Percentiles rank a stretch among this genome's conserved stretches.
phyloP scores from a whole-genome alignment of 2,329 filamentous ascomycete species.

The Lachnellula cervina region DNA sequence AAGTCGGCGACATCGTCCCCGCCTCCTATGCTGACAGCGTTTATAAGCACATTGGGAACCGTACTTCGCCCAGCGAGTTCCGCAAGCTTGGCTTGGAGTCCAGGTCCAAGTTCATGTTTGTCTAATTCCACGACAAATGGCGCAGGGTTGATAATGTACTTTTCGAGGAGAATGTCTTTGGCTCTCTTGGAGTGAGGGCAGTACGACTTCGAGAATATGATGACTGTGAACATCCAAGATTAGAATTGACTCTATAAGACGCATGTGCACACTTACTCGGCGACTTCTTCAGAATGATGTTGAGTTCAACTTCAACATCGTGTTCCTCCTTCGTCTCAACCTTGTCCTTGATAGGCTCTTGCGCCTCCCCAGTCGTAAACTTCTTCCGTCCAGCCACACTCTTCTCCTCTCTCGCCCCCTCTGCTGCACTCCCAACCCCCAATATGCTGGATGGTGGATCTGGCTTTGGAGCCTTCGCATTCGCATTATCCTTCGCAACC shows the following conservation, averaged over 20 bases:
- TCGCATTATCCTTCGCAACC: constrained; percentile 62
- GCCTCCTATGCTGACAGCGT: constrained; percentile 84
- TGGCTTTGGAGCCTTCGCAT: constrained; percentile 59
- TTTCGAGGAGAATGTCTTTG: constrained; percentile 77
- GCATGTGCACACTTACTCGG: constrained; percentile 56
- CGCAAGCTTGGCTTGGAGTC: constrained; percentile 66
- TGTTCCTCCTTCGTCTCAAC: constrained; percentile 29
- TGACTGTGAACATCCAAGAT: constrained; percentile 51
- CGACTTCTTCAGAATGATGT: constrained; percentile 74
- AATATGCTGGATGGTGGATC: constrained; percentile 54
- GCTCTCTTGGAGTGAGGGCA: constrained; percentile 83
- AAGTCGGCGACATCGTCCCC: constrained; percentile 78
- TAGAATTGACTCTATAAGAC: neutral
- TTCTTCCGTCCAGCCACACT: constrained; percentile 50
- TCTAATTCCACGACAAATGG: constrained; percentile 92
- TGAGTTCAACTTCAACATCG: constrained; percentile 66
- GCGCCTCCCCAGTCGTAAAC: constrained; percentile 26
- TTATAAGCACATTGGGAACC: constrained; percentile 87
- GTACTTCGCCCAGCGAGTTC: constrained; percentile 76
- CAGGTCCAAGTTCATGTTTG: constrained; percentile 65
- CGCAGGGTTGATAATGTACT: constrained; percentile 75
- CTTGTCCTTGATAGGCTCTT: constrained; percentile 25
- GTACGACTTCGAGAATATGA: constrained; percentile 94
- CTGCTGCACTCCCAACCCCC: constrained; percentile 34
- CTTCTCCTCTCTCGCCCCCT: constrained; percentile 28